Evolutionary conservation across 805 yeast genomes (phyloP).

Genomic region (Kockiozyma suomiensis): DNA sequence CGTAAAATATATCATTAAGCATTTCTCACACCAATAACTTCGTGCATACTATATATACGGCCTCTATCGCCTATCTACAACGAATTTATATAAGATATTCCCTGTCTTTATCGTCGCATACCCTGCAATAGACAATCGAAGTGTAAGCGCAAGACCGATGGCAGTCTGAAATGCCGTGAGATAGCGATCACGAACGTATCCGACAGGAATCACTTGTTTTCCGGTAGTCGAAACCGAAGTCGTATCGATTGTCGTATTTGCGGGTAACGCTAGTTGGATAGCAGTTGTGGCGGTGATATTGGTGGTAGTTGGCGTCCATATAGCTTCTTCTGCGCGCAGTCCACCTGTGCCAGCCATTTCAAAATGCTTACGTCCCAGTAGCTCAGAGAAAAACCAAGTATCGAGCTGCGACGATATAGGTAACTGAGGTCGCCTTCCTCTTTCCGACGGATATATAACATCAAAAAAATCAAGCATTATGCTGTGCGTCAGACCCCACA

Average conservation of each 20-base stretch:
- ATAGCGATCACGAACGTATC: slow-evolving; percentile 8
- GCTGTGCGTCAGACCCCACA: slow-evolving; percentile 47
- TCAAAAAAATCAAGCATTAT: slow-evolving; percentile 41
- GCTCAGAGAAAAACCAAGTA: slow-evolving; percentile 11
- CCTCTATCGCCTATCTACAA: not conserved
- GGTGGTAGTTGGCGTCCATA: slow-evolving; percentile 6
- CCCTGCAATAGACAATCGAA: not conserved
- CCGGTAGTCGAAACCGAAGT: not conserved
- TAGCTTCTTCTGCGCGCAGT: slow-evolving; percentile 1
- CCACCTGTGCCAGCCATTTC: slow-evolving; percentile 3
- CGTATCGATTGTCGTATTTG: too few relatives aligned
- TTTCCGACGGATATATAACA: slow-evolving; percentile 4
- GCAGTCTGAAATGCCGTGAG: slow-evolving; percentile 4
- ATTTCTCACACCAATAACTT: too few relatives aligned
- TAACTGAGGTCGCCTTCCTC: slow-evolving; percentile 10
- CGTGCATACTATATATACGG: too few relatives aligned
- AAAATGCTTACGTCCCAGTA: slow-evolving; percentile 14
- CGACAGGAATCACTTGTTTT: not conserved
- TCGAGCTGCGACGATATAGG: slow-evolving; percentile 21
- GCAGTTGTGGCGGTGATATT: not conserved
- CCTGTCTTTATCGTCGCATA: not conserved
- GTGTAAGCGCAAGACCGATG: not conserved
- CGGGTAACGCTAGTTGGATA: too few relatives aligned
- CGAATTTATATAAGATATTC: not conserved
- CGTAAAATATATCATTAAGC: too few relatives aligned